Evolutionary conservation across 208 protist species (phyloP), one percentile per base, ranked within the genome.

Genomic region (Strigomonas culicis): DNA sequence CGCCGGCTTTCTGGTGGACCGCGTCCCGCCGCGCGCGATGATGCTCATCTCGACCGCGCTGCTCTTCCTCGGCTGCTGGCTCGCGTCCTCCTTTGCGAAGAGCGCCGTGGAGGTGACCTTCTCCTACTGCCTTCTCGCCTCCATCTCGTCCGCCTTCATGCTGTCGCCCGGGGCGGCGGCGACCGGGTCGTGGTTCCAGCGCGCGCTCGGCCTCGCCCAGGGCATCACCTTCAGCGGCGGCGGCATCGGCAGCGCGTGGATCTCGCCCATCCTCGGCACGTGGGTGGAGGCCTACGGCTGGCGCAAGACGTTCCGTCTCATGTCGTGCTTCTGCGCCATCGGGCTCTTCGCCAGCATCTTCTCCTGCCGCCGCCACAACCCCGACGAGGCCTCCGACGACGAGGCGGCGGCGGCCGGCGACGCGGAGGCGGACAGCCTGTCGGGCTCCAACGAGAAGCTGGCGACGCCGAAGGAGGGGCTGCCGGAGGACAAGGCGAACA

Each of bases 141-240:
- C 83, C 55, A 79, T 92, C 61, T 82, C 82, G 0, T 84, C 79
- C 4, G 88, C 80, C 8, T 79, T 75, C 41, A 91, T 94, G 84
- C 59, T 92, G n/a, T 86, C 88, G 4, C 88, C 88, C 7, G 82
- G 80, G 19, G 80, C 88, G 17, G 77, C 79, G 6, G 82, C 83
- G 11, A 92, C 84, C 1, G 71, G 78, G 17, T 89, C 88, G 32
- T 94, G 84, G 84, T 92, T 94, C 57, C 56, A 70, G 4, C 53
- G 68, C 1, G 78, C 78, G 21, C 46, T 84, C 27, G 80, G 84
- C 2, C 71, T 92, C 11, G 88, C 70, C 0, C 80, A 87, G 72
- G 88, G 88, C 46, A 90, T 94, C 64, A 90, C 80, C 63, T 92
- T 89, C 59, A 70, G 69, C 52, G 88, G 88, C 17, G 84, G 84